A percentile compares a stretch with the other conserved stretches of the same genome.
Conservation (phyloP, 192 early-diverging fungal genomes). For the Umbelopsis sp. region DNA sequence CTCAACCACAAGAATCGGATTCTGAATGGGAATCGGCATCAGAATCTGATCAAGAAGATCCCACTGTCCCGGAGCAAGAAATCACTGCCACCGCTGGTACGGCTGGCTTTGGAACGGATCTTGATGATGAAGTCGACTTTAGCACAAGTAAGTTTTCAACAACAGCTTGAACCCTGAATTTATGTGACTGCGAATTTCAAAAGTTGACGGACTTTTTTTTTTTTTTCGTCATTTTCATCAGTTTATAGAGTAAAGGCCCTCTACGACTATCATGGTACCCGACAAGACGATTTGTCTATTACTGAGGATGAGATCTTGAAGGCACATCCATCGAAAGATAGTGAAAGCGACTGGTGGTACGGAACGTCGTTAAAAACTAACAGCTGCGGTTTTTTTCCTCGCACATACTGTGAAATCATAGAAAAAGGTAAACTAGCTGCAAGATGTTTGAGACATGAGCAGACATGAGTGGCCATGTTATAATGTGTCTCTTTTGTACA, state of each 20-base stretch:
- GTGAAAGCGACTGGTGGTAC: constrained; percentile 71
- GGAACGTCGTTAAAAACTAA: constrained; percentile 45
- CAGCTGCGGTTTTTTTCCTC: constrained; percentile 65
- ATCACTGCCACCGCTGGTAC: constrained; percentile 36
- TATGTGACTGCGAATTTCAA: neutral
- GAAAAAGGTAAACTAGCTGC: constrained; percentile 33
- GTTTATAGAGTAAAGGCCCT: constrained; percentile 41
- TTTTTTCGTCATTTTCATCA: constrained; percentile 21
- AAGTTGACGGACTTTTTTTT: constrained; percentile 14
- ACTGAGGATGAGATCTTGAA: constrained; percentile 52
- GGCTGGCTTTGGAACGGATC: constrained; percentile 39
- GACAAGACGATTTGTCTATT: constrained; percentile 62
- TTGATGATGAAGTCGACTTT: constrained; percentile 45
- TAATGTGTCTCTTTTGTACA: neutral
- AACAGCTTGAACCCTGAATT: neutral
- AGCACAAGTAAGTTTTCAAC: constrained; percentile 32
- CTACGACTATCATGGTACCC: constrained; percentile 55
- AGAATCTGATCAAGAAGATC: neutral
- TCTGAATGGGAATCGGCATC: neutral
- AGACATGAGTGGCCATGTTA: neutral
- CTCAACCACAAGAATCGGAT: neutral
- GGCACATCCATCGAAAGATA: constrained; percentile 55
- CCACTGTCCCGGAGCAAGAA: neutral
- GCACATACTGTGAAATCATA: constrained; percentile 55
- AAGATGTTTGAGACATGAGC: neutral